phyloP scores from a whole-genome alignment of 2,329 filamentous ascomycete genomes.

The Diplodia mutila region DNA sequence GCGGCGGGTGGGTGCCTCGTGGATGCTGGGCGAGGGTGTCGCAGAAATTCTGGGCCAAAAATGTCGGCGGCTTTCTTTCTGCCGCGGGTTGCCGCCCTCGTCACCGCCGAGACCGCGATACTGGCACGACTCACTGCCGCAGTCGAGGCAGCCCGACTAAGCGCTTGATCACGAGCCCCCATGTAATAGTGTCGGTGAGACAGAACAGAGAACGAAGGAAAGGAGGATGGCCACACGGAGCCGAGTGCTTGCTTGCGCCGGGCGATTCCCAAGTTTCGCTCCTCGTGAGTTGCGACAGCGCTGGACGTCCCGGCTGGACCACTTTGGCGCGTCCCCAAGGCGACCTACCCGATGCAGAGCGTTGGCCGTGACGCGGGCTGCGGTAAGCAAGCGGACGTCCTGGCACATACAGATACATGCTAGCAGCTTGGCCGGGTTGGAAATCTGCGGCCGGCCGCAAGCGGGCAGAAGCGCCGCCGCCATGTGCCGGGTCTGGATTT shows the following conservation, averaged over 20 bases:
- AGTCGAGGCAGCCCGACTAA: neutral
- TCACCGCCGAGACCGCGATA: neutral
- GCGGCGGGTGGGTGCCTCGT: neutral
- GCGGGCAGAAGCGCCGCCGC: slow-evolving; percentile 2
- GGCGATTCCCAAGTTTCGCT: neutral
- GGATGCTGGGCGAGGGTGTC: neutral
- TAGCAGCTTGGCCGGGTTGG: neutral
- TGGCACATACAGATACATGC: neutral
- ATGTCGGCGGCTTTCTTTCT: slow-evolving; percentile 1
- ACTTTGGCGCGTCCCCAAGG: slow-evolving; percentile 2
- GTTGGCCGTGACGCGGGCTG: slow-evolving; percentile 7
- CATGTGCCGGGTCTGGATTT: slow-evolving; percentile 5
- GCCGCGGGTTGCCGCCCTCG: neutral
- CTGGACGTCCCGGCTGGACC: neutral
- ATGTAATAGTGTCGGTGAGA: neutral
- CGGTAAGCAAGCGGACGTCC: neutral
- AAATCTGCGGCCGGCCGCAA: slow-evolving; percentile 3
- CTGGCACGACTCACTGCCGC: neutral
- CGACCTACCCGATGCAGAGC: neutral
- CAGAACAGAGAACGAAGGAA: neutral
- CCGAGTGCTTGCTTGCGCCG: neutral
- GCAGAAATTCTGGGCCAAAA: slow-evolving; percentile 22
- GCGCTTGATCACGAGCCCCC: neutral
- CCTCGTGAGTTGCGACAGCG: neutral
- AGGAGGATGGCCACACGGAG: neutral